phyloP scores from a whole-genome alignment of 1,284 basidiomycete genomes.

The Fomitopsis schrenkii region DNA sequence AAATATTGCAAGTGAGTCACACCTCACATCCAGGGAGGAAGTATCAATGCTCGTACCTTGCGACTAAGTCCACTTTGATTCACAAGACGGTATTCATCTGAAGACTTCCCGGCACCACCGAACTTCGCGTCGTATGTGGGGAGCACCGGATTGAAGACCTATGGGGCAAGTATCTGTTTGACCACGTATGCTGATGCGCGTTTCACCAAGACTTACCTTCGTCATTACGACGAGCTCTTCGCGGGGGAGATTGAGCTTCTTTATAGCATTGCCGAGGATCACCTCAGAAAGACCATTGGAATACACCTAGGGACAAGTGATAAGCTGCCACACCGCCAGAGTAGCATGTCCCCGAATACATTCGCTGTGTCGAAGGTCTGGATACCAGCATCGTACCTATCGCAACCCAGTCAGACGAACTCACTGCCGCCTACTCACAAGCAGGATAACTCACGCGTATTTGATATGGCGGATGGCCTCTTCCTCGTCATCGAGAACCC shows the following conservation, averaged over 20 bases:
- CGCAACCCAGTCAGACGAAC: background rate
- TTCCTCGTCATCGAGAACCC: slow-evolving; percentile 38
- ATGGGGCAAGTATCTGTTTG: background rate
- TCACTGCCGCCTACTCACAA: background rate
- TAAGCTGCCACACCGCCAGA: background rate
- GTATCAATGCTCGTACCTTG: slow-evolving; percentile 15
- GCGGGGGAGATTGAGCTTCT: slow-evolving; percentile 48
- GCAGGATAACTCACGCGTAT: slow-evolving; percentile 25
- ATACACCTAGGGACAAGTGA: slow-evolving; percentile 30
- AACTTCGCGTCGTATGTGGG: background rate
- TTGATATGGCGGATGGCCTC: slow-evolving; percentile 35
- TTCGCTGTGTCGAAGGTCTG: slow-evolving; percentile 50
- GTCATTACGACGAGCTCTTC: slow-evolving; percentile 56
- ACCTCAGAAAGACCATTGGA: slow-evolving; percentile 48
- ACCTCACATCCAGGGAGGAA: background rate
- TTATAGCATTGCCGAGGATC: slow-evolving; percentile 58
- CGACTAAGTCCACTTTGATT: slow-evolving; percentile 24
- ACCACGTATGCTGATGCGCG: background rate
- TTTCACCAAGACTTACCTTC: slow-evolving; percentile 31
- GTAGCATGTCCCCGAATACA: slow-evolving; percentile 14
- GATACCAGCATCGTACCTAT: slow-evolving; percentile 38
- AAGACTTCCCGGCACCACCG: background rate
- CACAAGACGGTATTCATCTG: slow-evolving; percentile 16
- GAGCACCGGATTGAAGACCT: background rate
- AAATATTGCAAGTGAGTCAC: background rate